Percentiles rank a stretch among this genome's conserved stretches.
Evolutionary conservation across 2,329 filamentous ascomycete species (phyloP).

Genomic region (Calonectria hongkongensis): DNA sequence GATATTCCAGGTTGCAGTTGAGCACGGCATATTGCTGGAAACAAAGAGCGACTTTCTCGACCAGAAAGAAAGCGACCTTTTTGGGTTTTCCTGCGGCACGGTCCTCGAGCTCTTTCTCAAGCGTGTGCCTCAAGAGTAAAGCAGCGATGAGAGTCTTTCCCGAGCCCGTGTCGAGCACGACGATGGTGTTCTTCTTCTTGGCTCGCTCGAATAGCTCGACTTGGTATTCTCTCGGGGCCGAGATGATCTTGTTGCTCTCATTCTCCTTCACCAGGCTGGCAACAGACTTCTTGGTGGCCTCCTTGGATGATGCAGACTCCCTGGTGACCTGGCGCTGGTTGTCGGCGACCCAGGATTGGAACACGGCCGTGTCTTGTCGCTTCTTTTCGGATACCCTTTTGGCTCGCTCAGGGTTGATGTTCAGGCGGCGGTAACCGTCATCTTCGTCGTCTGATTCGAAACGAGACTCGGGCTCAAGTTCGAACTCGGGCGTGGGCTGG

Average conservation of each 20-base stretch:
- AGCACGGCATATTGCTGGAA: slow-evolving; percentile 92
- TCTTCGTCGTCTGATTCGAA: slow-evolving; percentile 50
- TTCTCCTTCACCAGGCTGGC: slow-evolving; percentile 59
- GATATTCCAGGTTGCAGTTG: slow-evolving; percentile 85
- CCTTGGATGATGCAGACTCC: slow-evolving; percentile 50
- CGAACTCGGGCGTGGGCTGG: neutral
- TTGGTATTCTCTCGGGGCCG: slow-evolving; percentile 91
- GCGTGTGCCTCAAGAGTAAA: slow-evolving; percentile 83
- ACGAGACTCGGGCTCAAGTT: slow-evolving; percentile 36
- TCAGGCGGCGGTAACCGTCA: slow-evolving; percentile 55
- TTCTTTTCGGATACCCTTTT: slow-evolving; percentile 68
- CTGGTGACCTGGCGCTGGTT: slow-evolving; percentile 62
- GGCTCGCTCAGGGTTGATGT: slow-evolving; percentile 56
- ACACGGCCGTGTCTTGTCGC: slow-evolving; percentile 69
- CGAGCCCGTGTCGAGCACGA: slow-evolving; percentile 94
- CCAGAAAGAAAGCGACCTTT: slow-evolving; percentile 89
- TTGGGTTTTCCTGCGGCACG: slow-evolving; percentile 75
- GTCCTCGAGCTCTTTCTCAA: slow-evolving; percentile 85
- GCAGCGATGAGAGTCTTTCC: slow-evolving; percentile 98
- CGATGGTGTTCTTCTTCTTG: slow-evolving; percentile 90
- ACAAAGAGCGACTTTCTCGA: slow-evolving; percentile 91
- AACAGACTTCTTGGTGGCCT: slow-evolving; percentile 57
- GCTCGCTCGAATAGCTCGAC: slow-evolving; percentile 92
- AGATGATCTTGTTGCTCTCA: slow-evolving; percentile 76
- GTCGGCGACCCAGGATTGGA: slow-evolving; percentile 65